Base-by-base conservation (phyloP, 768 basidiomycete species). In the Infundibulicybe gibba region DNA sequence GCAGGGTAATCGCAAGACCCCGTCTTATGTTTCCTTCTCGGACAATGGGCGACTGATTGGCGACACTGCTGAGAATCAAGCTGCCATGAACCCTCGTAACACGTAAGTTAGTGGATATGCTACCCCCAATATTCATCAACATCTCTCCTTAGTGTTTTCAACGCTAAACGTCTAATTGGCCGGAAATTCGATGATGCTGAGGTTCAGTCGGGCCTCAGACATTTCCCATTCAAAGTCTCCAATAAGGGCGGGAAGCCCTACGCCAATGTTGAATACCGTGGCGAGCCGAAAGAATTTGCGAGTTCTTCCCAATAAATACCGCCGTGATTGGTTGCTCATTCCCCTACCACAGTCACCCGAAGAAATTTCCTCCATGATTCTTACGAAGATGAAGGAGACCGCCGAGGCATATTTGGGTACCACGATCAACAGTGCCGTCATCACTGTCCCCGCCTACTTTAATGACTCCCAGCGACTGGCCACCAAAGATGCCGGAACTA, bases 381-480 rank as follows among this genome's bases (percentile, higher is more conserved):
- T 25, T 25, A 4, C 8, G 25, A 25, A 25, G 25, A 25, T 25
- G 25, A 25, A 25, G 25, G 25, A 25, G 8, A 25, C 25, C 25
- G 25, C 25, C 25, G 25, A 25, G 25, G 25, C 25, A 8, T 25
- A 25, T 25, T 8, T 25, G 25, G 25, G 25, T 8, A 25, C 25
- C 25, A 25, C 25, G 8, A 25, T 25, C 8, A 25, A 25, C 25
- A 8, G 25, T 25, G 25, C 25, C 25, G 25, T 25, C 8, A 25
- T 25, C 25, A 25, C 25, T 8, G 25, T 25, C 25, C 25, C 25
- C 8, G 25, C 25, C 32, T 95, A 95, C 77, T 95, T 95, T 79
- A 97, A 97, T 70, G 91, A 95, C 76, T 93, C 94, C 31, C 94
- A 97, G 64, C 87, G 94, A 62, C 91, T 94, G 62, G 94, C 94